These are phyloP conservation scores for Solanum medicagineum DNA, from an alignment of 257 asterid species.

Conservation along the genomic window DNA sequence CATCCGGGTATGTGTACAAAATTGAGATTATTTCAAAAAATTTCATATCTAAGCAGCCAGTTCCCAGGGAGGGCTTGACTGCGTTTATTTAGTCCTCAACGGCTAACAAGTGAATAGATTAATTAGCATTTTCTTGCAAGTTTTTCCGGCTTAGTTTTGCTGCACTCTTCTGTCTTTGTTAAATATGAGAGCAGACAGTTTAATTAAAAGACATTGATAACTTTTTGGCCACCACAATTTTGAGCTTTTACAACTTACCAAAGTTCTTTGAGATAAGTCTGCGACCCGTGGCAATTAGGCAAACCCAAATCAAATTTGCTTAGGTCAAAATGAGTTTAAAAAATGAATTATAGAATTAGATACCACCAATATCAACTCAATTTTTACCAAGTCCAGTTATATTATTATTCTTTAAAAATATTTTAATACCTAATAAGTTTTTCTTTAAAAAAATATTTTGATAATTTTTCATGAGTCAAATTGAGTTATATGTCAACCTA, in stretches of 20 bases:
- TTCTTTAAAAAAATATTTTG: no score
- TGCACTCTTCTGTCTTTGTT: not conserved
- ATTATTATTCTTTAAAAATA: no score
- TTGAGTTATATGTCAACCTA: no score
- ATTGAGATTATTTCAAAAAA: not conserved
- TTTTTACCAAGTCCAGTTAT: no score
- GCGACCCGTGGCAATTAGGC: no score
- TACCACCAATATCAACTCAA: no score
- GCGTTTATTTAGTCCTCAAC: not conserved
- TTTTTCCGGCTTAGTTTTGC: not conserved
- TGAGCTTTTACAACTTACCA: not conserved
- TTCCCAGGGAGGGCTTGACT: not conserved
- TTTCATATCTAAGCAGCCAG: not conserved
- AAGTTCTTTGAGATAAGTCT: not conserved
- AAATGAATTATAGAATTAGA: no score
- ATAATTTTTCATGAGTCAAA: no score
- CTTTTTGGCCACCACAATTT: not conserved
- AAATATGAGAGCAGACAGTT: not conserved
- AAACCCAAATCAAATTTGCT: no score
- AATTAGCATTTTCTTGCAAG: not conserved
- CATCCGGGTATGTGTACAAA: constrained; percentile 32
- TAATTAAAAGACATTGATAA: not conserved
- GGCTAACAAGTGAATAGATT: not conserved
- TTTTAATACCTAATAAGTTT: no score
- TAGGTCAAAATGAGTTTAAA: no score